Evolutionary conservation across 306 rosid species (phyloP).

Genomic region (Vigna mungo): DNA sequence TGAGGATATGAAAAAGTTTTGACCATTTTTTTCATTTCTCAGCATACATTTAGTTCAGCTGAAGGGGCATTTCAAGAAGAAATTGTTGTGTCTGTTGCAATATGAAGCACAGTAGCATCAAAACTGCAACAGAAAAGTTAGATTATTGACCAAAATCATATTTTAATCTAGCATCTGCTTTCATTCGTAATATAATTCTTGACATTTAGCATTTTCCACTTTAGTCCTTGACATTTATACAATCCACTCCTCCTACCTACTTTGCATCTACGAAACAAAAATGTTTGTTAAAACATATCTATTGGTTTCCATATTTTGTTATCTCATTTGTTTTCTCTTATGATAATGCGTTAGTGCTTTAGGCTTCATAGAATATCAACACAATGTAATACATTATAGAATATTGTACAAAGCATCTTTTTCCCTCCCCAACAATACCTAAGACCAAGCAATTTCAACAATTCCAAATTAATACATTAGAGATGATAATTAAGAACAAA

Average conservation of each 20-base stretch:
- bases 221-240: background rate
- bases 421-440: background rate
- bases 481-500: background rate
- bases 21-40: slow-evolving; percentile 13
- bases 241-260: background rate
- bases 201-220: slow-evolving; percentile 5
- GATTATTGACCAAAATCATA: slow-evolving; percentile 10
- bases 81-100: background rate
- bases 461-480: background rate
- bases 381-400: background rate
- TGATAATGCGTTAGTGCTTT: background rate
- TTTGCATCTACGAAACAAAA: slow-evolving; percentile 7
- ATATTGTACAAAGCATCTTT: background rate
- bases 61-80: slow-evolving; percentile 29
- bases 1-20: background rate
- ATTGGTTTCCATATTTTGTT: background rate
- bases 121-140: slow-evolving; percentile 5
- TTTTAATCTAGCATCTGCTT: slow-evolving; percentile 19
- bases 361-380: background rate
- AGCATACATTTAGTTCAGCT: background rate
- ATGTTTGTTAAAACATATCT: background rate
- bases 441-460: background rate
- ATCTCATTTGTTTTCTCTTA: slow-evolving; percentile 6
- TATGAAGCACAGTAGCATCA: slow-evolving; percentile 29
- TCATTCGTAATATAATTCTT: background rate